These are phyloP conservation scores for Erysimum cheiranthoides DNA, from an alignment of 345 rosid genomes.

Conservation along the genomic window DNA sequence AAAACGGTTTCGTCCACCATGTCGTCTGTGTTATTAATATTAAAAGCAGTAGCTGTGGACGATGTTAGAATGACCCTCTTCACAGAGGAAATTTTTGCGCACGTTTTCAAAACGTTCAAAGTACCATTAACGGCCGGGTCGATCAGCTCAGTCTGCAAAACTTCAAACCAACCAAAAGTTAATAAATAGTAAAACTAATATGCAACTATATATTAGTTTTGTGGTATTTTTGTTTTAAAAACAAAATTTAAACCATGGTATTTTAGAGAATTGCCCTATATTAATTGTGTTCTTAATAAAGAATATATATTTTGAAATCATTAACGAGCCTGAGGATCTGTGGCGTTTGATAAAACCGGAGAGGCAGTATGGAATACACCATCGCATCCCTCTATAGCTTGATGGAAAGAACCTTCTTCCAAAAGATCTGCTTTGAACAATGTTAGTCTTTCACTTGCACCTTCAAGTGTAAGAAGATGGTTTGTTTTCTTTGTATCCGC, in stretches of 20 bases:
- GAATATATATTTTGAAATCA: neutral
- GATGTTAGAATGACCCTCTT: slow-evolving; percentile 56
- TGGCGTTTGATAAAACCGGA: slow-evolving; percentile 34
- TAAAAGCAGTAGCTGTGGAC: slow-evolving; percentile 34
- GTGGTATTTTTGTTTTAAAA: too few relatives aligned
- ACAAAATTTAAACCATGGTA: too few relatives aligned
- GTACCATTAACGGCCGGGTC: slow-evolving; percentile 58
- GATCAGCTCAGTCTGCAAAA: slow-evolving; percentile 45
- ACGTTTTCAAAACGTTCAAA: slow-evolving; percentile 51
- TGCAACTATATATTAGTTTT: too few relatives aligned
- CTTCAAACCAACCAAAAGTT: neutral
- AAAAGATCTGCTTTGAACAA: slow-evolving; percentile 24
- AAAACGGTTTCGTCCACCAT: slow-evolving; percentile 53
- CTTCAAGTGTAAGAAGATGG: slow-evolving; percentile 34
- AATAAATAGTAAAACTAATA: neutral
- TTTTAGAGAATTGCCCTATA: too few relatives aligned
- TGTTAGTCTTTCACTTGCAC: slow-evolving; percentile 41
- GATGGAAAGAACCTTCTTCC: slow-evolving; percentile 38
- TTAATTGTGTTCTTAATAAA: too few relatives aligned
- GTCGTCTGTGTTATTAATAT: neutral
- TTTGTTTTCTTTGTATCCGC: slow-evolving; percentile 42
- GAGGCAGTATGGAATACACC: slow-evolving; percentile 65
- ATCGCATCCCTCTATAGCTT: slow-evolving; percentile 51
- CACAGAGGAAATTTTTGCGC: slow-evolving; percentile 49
- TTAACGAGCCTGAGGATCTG: slow-evolving; percentile 42